Conservation (phyloP, 2,329 filamentous ascomycete species). For the Pseudogymnoascus sp. region DNA sequence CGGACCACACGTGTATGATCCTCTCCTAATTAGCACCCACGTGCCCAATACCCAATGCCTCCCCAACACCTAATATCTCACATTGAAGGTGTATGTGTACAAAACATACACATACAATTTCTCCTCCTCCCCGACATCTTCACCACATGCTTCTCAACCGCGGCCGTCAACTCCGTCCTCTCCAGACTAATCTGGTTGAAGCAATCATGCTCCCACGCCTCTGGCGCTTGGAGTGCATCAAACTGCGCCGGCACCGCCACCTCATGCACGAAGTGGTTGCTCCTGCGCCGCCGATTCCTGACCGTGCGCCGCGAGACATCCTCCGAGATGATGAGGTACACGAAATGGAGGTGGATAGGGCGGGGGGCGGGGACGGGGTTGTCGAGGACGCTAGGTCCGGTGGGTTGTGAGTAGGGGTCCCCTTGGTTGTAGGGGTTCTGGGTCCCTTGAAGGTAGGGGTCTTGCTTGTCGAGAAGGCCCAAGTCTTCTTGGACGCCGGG, state of each 20-base stretch:
- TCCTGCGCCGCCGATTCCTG: not conserved
- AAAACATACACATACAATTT: not conserved
- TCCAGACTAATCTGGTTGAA: not conserved
- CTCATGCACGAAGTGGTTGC: not conserved
- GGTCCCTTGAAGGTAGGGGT: not conserved
- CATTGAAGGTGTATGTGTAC: no score
- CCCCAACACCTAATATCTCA: no score
- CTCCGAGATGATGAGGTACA: not conserved
- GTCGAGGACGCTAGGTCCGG: not conserved
- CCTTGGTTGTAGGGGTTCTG: not conserved
- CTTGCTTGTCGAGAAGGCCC: not conserved
- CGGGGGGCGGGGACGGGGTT: not conserved
- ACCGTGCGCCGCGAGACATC: not conserved
- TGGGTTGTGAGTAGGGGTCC: no score
- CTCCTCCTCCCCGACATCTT: not conserved
- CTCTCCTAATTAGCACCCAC: not conserved
- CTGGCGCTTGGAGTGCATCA: not conserved
- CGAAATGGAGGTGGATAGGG: not conserved
- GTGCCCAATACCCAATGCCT: not conserved
- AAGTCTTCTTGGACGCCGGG: no score
- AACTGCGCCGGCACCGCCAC: not conserved
- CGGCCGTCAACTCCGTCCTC: not conserved
- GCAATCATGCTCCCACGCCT: not conserved
- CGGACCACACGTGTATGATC: not conserved
- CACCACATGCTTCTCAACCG: not conserved